Percentiles rank a stretch among this genome's conserved stretches.
Evolutionary conservation across 441 rosid genomes (phyloP).

Genomic region (California macrophylla): DNA sequence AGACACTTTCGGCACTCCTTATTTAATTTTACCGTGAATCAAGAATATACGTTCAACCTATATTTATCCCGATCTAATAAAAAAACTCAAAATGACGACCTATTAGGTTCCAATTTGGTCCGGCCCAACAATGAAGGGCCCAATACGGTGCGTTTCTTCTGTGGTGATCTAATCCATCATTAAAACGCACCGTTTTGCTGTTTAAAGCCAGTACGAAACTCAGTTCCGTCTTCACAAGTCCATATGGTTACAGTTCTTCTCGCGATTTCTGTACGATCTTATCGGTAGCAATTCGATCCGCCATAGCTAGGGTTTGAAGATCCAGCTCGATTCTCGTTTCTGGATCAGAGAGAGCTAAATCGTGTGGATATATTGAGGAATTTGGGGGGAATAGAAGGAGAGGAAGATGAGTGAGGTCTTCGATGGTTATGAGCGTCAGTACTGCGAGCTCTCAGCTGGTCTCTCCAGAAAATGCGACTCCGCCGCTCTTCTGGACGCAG

Average conservation of each 20-base stretch:
- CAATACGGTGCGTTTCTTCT: too few relatives aligned
- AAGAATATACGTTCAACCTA: too few relatives aligned
- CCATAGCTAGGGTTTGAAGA: neutral
- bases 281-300: neutral
- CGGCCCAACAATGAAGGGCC: too few relatives aligned
- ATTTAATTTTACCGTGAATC: too few relatives aligned
- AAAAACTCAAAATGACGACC: too few relatives aligned
- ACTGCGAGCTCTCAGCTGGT: slow-evolving; percentile 64
- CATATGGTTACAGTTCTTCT: neutral
- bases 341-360: neutral
- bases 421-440: slow-evolving; percentile 64
- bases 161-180: too few relatives aligned
- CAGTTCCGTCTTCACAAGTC: neutral
- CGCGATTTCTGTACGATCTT: neutral
- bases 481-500: slow-evolving; percentile 43
- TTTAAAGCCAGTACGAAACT: neutral
- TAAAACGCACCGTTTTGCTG: neutral
- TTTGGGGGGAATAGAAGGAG: neutral
- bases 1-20: too few relatives aligned
- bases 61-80: too few relatives aligned
- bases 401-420: slow-evolving; percentile 50
- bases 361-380: neutral
- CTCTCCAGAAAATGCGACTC: slow-evolving; percentile 56
- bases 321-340: neutral
- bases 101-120: too few relatives aligned